phyloP scores from a whole-genome alignment of 176 grass and related monocot species.

The Thinopyrum elongatum region DNA sequence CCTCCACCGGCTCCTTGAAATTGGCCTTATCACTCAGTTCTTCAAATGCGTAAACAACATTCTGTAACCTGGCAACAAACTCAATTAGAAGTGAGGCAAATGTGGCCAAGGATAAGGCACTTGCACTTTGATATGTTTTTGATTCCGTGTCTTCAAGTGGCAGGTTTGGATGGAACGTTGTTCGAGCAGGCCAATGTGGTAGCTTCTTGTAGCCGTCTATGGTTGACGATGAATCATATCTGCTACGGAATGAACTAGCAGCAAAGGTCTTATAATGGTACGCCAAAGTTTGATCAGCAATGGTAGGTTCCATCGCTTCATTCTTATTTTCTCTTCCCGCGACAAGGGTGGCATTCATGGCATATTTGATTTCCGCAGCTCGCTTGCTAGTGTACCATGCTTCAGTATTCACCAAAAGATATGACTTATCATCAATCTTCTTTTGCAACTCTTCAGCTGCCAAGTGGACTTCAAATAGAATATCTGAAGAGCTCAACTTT shows the following conservation, averaged over 20 bases:
- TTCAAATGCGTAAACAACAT: constrained; percentile 82
- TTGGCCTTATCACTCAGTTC: constrained; percentile 73
- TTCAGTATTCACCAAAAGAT: constrained; percentile 86
- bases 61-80: constrained; percentile 82
- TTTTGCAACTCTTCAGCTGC: constrained; percentile 80
- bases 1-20: constrained; percentile 67
- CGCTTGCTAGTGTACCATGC: constrained; percentile 55
- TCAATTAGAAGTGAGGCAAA: constrained; percentile 89
- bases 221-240: constrained; percentile 48
- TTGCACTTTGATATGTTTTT: constrained; percentile 85
- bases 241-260: constrained; percentile 41
- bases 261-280: constrained; percentile 50
- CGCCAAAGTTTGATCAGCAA: constrained; percentile 36
- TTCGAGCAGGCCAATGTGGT: constrained; percentile 65
- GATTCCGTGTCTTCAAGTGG: constrained; percentile 48
- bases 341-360: neutral
- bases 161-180: constrained; percentile 56
- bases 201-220: constrained; percentile 35
- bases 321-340: constrained; percentile 33
- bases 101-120: constrained; percentile 84
- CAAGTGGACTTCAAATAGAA: constrained; percentile 64
- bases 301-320: constrained; percentile 33
- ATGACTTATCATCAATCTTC: constrained; percentile 85
- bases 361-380: constrained; percentile 39
- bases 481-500: constrained; percentile 55